Conservation (phyloP, 1,284 basidiomycete species). For the Schizophyllum commune region DNA sequence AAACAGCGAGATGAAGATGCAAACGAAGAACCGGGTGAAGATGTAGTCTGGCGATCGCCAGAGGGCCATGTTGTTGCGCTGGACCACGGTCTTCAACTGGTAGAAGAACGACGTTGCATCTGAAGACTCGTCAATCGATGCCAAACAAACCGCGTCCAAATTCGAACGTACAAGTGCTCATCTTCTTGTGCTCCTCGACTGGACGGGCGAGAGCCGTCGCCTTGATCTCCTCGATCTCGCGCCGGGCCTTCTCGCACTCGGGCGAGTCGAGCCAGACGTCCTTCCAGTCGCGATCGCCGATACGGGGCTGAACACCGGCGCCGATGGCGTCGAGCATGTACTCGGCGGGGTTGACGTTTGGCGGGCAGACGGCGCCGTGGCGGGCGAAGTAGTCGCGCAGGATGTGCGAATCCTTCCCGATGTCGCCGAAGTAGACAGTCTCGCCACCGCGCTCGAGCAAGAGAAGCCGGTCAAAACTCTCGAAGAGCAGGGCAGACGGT, state of each 20-base stretch:
- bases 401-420: constrained; percentile 56
- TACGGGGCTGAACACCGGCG: constrained; percentile 51
- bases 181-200: constrained; percentile 28
- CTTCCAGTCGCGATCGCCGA: constrained; percentile 71
- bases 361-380: constrained; percentile 55
- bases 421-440: constrained; percentile 76
- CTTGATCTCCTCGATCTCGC: constrained; percentile 41
- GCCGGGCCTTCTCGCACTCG: constrained; percentile 30
- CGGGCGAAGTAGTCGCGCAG: constrained; percentile 66
- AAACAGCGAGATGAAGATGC: constrained; percentile 70
- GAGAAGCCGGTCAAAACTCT: constrained; percentile 32
- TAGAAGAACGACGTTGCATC: constrained; percentile 72
- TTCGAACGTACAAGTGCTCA: constrained; percentile 32
- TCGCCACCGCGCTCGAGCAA: constrained; percentile 55
- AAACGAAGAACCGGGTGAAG: constrained; percentile 77
- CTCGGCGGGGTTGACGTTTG: constrained; percentile 55
- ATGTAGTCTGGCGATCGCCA: constrained; percentile 83
- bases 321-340: constrained; percentile 60
- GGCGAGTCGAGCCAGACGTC: constrained; percentile 62
- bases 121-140: constrained; percentile 27
- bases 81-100: constrained; percentile 71
- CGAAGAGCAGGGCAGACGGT: constrained; percentile 7
- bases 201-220: constrained; percentile 31
- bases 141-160: constrained; percentile 38
- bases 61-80: constrained; percentile 68